Evolutionary conservation across 2,329 filamentous ascomycete genomes (phyloP), one percentile per base, ranked within the genome.

Genomic region (Akanthomyces lecanii): DNA sequence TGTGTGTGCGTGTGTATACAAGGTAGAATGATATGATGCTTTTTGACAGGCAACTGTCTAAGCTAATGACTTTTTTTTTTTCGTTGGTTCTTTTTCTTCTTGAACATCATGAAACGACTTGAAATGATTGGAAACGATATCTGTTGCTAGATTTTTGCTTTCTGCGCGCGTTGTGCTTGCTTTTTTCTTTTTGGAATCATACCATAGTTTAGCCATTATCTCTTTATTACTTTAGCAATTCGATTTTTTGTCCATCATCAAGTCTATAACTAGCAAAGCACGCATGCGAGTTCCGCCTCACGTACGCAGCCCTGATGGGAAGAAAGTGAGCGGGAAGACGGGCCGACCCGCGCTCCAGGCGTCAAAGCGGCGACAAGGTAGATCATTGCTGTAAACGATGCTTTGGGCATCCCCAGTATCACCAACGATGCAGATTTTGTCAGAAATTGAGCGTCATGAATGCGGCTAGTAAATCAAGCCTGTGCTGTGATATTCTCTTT

Each of bases 1-100:
- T 38, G n/a, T 48, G 38, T 50, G 57, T 30, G n/a, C n/a, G 28
- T 30, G 28, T 30, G 28, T 30, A 30, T 52, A 60, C 44, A 60
- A 36, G 57, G 57, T 60, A 60, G 57, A 60, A 42, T 60, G 57
- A 52, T 47, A 42, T 23, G n/a, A 42, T 21, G 47, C 21, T 42
- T 52, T 44, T 36, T 5, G 36, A 33, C 57, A 52, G 57, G 57
- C 57, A 33, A 60, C 57, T 52, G 45, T 42, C 47, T n/a, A 8
- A 59, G 30, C 33, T 28, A 30, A 42, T 30, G n/a, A 42, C 16
- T 33, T 1, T 52, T 51, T 38, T 36, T 36, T 16, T n/a, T 51
- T n/a, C 6, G 11, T 51, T 21, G 21, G 21, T 21, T 21, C 21
- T 21, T 21, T 51, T 44, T n/a, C 11, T 16, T 38, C 40, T 30